phyloP scores from a whole-genome alignment of 2,329 filamentous ascomycete species.

The Neopestalotiopsis rosae region DNA sequence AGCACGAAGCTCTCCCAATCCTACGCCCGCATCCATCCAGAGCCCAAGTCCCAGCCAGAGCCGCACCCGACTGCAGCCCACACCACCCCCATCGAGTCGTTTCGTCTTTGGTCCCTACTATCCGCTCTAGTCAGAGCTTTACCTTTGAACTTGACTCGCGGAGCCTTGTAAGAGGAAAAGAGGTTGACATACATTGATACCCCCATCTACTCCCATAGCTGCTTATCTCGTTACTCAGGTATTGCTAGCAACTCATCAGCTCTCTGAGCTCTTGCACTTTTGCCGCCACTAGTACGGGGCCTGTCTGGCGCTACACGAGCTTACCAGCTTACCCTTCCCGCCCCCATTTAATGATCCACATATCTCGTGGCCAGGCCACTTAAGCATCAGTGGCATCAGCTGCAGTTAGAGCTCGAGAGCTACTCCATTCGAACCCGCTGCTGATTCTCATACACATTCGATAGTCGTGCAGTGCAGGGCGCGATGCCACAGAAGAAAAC shows the following conservation, averaged over 20 bases:
- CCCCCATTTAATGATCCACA: conserved; percentile 5
- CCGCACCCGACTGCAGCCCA: not conserved
- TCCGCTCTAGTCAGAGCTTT: not conserved
- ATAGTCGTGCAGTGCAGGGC: not conserved
- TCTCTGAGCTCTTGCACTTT: not conserved
- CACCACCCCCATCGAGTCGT: not conserved
- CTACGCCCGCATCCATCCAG: not conserved
- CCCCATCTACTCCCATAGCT: not conserved
- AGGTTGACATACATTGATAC: not conserved
- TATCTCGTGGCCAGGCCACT: not conserved
- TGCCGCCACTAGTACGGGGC: not conserved
- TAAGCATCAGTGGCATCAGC: not conserved
- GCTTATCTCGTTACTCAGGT: not conserved
- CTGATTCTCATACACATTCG: not conserved
- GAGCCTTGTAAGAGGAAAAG: not conserved
- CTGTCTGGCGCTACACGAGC: not conserved
- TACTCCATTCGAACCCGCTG: not conserved
- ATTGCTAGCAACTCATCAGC: not conserved
- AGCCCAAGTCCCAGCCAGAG: not conserved
- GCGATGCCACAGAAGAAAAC: not conserved
- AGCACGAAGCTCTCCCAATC: not conserved
- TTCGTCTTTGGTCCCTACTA: not conserved
- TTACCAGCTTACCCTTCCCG: not conserved
- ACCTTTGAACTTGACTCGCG: not conserved
- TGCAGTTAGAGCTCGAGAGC: conserved; percentile 5